Evolutionary conservation across 345 rosid genomes (phyloP), one percentile per base, ranked within the genome.

Genomic region (Anacardium occidentale): DNA sequence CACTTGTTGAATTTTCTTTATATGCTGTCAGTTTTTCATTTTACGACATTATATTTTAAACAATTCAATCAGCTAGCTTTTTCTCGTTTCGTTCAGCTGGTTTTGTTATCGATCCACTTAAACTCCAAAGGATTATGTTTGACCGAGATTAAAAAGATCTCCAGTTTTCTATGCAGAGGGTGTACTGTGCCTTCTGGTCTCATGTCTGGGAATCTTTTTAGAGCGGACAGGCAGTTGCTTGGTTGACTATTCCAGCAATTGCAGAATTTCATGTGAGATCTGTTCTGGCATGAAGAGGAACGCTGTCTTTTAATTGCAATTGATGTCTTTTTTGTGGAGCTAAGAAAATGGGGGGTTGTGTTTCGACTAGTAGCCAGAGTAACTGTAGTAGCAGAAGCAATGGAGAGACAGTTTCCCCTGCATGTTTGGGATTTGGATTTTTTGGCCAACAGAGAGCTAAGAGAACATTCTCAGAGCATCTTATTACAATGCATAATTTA

Each of bases 311-410:
- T 58, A 64, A 48, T 73, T 64, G 29, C 56, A 77, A 70, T 42
- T 44, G 78, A 82, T 76, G 85, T 79, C 68, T 77, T 75, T 71
- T 55, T 79, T 78, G 80, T 73, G 76, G 72, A 65, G 54, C 80
- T 82, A 84, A 82, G 68, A 75, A 82, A 84, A 96, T 96, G 99
- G 99, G 99, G 64, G 83, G 86, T 80, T 93, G 98, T 85, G 86
- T 91, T 37, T 96, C 99, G 4, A 90, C 92, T 48, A 87, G 98
- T 78, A 88, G 94, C 78, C 84, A 71, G 83, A 90, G 90, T 83
- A 80, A 89, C 29, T 91, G 91, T 68, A 95, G 98, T 64, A 87
- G 88, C 82, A 68, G 79, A 84, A 90, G 90, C 90, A 85, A 86
- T 81, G 91, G 91, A 71, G 98, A 89, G 77, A 59, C 80, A 1